Evolutionary conservation across 768 basidiomycete species (phyloP), one percentile per base, ranked within the genome.

Genomic region (Lactifluus hygrophoroides): DNA sequence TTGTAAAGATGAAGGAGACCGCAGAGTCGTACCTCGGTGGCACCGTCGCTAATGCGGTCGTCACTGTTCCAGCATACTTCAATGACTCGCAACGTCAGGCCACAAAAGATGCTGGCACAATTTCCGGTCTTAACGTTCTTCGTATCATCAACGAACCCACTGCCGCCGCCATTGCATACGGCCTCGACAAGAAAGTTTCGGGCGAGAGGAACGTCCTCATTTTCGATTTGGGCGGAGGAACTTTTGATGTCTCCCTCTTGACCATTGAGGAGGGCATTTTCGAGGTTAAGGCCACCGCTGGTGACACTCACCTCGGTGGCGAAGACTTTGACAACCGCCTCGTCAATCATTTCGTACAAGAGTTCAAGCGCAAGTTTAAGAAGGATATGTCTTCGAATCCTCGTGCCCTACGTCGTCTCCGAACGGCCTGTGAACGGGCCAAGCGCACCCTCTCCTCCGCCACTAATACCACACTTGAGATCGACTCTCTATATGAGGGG

Each of bases 71-170:
- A 32, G 94, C 94, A 37, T 97, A 97, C 80, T 97, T 97, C 81
- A 98, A 98, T 74, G 94, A 98, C 77, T 94, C 95, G 25, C 95
- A 98, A 71, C 90, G 95, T 70, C 93, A 95, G 69, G 95, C 95
- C 21, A 98, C 95, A 67, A 98, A 96, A 78, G 95, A 98, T 69
- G 94, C 95, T 37, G 95, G 95, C 66, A 84, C 83, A 60, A 97
- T 98, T 68, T 82, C 93, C 19, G 95, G 95, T 62, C 76, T 98
- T 65, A 93, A 95, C 70, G 89, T 97, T 61, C 89, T 95, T 69
- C 93, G 95, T 76, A 96, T 97, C 73, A 95, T 97, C 78, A 97
- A 97, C 77, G 95, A 98, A 74, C 94, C 95, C 38, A 98, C 95
- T 47, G 95, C 95, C 40, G 95, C 95, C 52, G 94, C 94, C 63